Percentiles rank a stretch among this genome's conserved stretches.
Evolutionary conservation across 768 basidiomycete genomes (phyloP).

Genomic region (Boletus tomentosulus): DNA sequence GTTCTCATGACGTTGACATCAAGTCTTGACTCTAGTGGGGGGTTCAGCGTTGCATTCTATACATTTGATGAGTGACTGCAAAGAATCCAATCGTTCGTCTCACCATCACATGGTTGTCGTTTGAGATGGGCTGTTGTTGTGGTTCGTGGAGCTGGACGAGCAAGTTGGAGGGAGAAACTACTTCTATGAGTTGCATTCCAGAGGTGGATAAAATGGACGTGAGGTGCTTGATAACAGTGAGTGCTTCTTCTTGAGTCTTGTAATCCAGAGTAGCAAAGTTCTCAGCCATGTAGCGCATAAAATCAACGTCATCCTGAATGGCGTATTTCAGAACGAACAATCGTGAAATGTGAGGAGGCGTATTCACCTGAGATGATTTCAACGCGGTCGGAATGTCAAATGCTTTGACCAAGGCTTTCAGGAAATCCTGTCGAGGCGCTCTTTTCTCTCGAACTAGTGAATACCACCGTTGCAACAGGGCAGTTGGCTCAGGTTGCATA

Average conservation of each 20-base stretch:
- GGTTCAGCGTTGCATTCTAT: conserved; percentile 3
- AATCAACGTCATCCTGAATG: conserved; percentile 72
- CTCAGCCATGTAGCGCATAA: conserved; percentile 91
- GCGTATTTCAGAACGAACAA: background rate
- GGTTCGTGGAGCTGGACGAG: conserved; percentile 53
- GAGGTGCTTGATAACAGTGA: conserved; percentile 78
- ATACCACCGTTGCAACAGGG: conserved; percentile 89
- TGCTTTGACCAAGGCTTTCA: conserved; percentile 75
- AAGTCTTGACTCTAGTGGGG: conserved; percentile 6
- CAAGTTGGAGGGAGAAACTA: conserved; percentile 66
- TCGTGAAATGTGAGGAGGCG: background rate
- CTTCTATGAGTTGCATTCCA: conserved; percentile 79
- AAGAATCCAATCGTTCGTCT: background rate
- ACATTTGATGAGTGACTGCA: background rate
- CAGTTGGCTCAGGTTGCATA: conserved; percentile 57
- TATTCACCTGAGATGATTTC: conserved; percentile 53
- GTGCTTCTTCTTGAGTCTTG: conserved; percentile 90
- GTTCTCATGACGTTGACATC: conserved; percentile 45
- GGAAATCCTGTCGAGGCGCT: conserved; percentile 77
- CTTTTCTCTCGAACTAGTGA: conserved; percentile 88
- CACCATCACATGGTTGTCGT: conserved; percentile 4
- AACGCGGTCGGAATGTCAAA: conserved; percentile 69
- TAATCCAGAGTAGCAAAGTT: conserved; percentile 92
- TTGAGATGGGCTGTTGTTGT: conserved; percentile 3
- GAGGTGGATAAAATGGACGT: conserved; percentile 72